Evolutionary conservation across 2,329 filamentous ascomycete species (phyloP).

Genomic region (Bipolaris oryzae): DNA sequence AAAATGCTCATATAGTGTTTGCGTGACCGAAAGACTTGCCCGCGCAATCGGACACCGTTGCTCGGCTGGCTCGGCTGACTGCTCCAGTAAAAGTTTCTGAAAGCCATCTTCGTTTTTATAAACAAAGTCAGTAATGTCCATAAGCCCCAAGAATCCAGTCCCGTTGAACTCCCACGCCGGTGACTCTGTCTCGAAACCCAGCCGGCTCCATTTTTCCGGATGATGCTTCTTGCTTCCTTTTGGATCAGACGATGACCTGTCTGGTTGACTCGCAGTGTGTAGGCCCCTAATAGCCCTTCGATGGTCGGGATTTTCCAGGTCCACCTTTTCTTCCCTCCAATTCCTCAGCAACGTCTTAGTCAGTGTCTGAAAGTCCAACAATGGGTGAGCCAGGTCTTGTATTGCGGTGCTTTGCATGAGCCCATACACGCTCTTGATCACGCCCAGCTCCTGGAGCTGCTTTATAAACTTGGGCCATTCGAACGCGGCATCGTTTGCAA

Average conservation of each 20-base stretch:
- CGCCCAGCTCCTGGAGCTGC: conserved; percentile 85
- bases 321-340: conserved; percentile 85
- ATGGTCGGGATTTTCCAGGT: conserved; percentile 87
- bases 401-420: conserved; percentile 94
- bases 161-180: conserved; percentile 84
- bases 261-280: conserved; percentile 80
- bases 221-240: conserved; percentile 73
- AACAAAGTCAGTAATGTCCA: conserved; percentile 95
- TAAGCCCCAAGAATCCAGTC: conserved; percentile 91
- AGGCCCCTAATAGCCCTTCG: conserved; percentile 83
- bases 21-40: conserved; percentile 83
- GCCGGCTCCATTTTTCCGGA: conserved; percentile 87
- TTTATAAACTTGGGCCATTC: conserved; percentile 98
- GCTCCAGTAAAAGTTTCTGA: conserved; percentile 88
- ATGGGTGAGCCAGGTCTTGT: conserved; percentile 85
- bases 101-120: conserved; percentile 90
- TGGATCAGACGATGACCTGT: conserved; percentile 54
- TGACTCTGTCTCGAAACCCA: conserved; percentile 91
- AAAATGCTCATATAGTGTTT: conserved; percentile 92
- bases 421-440: conserved; percentile 86
- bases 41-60: conserved; percentile 86
- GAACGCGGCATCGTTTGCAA: conserved; percentile 75
- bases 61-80: conserved; percentile 72
- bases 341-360: conserved; percentile 86
- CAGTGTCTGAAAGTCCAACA: conserved; percentile 90